Evolutionary conservation across 495 filamentous ascomycete genomes (phyloP), one percentile per base, ranked within the genome.

Genomic region (Trichoderma virens): DNA sequence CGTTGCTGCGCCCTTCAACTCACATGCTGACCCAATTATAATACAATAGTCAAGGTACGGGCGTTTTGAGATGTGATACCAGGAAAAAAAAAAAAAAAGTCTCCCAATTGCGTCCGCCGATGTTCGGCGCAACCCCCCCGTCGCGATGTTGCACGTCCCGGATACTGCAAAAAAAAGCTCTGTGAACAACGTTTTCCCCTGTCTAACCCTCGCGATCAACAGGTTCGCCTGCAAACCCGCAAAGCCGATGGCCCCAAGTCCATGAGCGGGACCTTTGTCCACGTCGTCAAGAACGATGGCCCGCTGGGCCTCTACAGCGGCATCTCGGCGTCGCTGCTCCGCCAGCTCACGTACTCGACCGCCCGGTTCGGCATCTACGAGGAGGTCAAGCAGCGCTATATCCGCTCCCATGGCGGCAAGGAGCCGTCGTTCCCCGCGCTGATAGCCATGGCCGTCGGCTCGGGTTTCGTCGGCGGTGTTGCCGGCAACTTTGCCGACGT

Each of bases 321-420:
- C 67, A 85, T 98, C 59, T 95, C 92, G 6, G 94, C 94, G 66
- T 92, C 93, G 62, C 81, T 97, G 59, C 82, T 98, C 59, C 93
- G 94, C 64, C 94, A 98, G 76, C 74, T 90, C 60, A 97, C 93
- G 56, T 97, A 97, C 77, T 91, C 87, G 38, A 97, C 92, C 13
- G 92, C 90, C 8, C 90, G 93, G 59, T 96, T 97, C 79, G 93
- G 93, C 63, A 87, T 95, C 59, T 97, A 97, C 78, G 93, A 97
- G 75, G 88, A 93, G 69, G 82, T 98, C 34, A 98, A 98, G 76
- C 76, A 82, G 30, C 83, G 77, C 51, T 70, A 69, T 64, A 73
- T 69, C 5, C 65, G 69, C 14, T 81, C 90, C 67, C 81, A 82
- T 31, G 80, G 82, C 23, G 70, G 81, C 20, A 72, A 73, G 65